Evolutionary conservation across 192 early-diverging fungal species (phyloP).

Genomic region (Rhizoclosmatium sp.): DNA sequence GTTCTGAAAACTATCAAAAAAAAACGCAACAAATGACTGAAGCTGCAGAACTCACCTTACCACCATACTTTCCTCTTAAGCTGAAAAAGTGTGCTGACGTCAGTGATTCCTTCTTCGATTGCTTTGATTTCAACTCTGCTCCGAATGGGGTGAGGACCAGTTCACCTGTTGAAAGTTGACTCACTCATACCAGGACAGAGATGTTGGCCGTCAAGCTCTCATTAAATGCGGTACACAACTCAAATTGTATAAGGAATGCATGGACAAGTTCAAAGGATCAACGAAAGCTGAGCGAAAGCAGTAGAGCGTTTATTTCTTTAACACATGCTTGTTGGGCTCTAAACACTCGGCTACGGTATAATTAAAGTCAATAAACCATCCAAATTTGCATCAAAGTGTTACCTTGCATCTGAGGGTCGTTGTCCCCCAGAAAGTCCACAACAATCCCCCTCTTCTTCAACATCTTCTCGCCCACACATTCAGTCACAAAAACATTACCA

Average conservation of each 20-base stretch:
- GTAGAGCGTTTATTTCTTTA: background rate
- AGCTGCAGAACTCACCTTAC: slow-evolving; percentile 33
- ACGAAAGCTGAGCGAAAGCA: slow-evolving; percentile 9
- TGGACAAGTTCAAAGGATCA: slow-evolving; percentile 48
- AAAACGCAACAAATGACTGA: background rate
- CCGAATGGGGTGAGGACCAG: slow-evolving; percentile 46
- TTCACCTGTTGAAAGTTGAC: background rate
- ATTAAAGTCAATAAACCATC: background rate
- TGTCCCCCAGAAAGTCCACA: background rate
- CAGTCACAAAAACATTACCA: background rate
- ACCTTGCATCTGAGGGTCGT: background rate
- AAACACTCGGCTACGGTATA: background rate
- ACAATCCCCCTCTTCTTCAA: background rate
- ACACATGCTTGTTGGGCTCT: background rate
- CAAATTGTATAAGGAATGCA: slow-evolving; percentile 56
- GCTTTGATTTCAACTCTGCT: slow-evolving; percentile 48
- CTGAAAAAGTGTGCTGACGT: slow-evolving; percentile 52
- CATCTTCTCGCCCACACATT: background rate
- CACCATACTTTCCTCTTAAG: slow-evolving; percentile 62
- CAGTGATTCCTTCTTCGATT: slow-evolving; percentile 59
- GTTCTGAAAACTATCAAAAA: background rate
- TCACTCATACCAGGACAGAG: slow-evolving; percentile 41
- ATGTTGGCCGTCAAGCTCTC: slow-evolving; percentile 49
- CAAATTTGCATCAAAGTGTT: background rate
- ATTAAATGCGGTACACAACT: slow-evolving; percentile 47